Conservation (phyloP, 495 filamentous ascomycete species). For the Penicillium coprophilum region DNA sequence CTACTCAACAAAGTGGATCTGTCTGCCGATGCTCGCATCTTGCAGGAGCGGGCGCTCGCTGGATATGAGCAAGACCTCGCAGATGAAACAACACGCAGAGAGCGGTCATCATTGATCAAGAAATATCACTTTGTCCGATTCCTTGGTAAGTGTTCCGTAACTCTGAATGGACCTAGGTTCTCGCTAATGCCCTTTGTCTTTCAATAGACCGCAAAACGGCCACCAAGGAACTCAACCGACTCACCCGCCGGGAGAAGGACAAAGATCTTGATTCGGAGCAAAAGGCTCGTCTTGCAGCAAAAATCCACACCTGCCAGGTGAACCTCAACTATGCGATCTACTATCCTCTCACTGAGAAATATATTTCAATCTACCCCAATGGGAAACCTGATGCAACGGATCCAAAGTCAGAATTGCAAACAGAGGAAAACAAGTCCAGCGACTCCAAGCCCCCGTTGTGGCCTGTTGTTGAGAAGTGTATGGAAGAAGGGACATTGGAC, state of each 20-base stretch:
- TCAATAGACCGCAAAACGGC: slow-evolving; percentile 80
- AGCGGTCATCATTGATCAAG: slow-evolving; percentile 70
- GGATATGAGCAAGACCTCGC: slow-evolving; percentile 72
- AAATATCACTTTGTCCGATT: slow-evolving; percentile 96
- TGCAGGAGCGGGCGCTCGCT: slow-evolving; percentile 77
- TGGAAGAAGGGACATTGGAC: slow-evolving; percentile 62
- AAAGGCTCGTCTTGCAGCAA: slow-evolving; percentile 50
- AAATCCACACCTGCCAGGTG: slow-evolving; percentile 70
- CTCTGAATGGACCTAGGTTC: not conserved
- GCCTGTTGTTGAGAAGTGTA: slow-evolving; percentile 65
- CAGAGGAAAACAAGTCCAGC: slow-evolving; percentile 19
- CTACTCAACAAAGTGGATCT: slow-evolving; percentile 62
- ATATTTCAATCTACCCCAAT: slow-evolving; percentile 71
- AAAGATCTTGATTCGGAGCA: slow-evolving; percentile 43
- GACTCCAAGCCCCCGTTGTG: slow-evolving; percentile 60
- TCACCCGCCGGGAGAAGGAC: slow-evolving; percentile 52
- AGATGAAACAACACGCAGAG: slow-evolving; percentile 59
- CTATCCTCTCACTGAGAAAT: slow-evolving; percentile 76
- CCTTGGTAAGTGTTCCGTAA: slow-evolving; percentile 53
- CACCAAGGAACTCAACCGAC: slow-evolving; percentile 62
- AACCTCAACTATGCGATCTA: slow-evolving; percentile 86
- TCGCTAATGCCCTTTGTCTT: slow-evolving; percentile 4
- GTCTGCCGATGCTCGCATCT: slow-evolving; percentile 70
- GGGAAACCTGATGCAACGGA: slow-evolving; percentile 25
- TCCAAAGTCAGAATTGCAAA: slow-evolving; percentile 22